phyloP scores from a whole-genome alignment of 2,329 filamentous ascomycete genomes.

The Pyricularia grisea region DNA sequence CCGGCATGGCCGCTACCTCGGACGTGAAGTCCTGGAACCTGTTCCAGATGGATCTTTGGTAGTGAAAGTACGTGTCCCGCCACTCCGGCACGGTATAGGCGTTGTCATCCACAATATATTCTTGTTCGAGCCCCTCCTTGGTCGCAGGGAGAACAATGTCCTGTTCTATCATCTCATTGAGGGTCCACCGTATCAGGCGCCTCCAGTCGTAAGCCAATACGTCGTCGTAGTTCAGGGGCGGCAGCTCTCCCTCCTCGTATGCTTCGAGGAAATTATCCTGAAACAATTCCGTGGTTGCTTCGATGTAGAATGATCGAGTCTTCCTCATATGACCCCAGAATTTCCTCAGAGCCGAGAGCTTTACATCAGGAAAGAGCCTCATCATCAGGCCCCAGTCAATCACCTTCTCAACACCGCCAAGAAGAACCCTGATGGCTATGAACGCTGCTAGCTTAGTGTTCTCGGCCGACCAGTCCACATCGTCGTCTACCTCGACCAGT shows the following conservation, averaged over 20 bases:
- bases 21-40: constrained; percentile 46
- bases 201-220: constrained; percentile 60
- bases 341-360: constrained; percentile 39
- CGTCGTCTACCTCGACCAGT: constrained; percentile 19
- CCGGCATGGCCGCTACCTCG: constrained; percentile 30
- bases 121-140: constrained; percentile 31
- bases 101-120: constrained; percentile 26
- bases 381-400: constrained; percentile 53
- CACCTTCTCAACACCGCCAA: constrained; percentile 49
- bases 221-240: constrained; percentile 53
- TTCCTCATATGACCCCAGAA: constrained; percentile 46
- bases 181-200: constrained; percentile 56
- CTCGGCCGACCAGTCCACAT: constrained; percentile 32
- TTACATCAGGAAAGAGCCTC: constrained; percentile 43
- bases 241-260: constrained; percentile 53
- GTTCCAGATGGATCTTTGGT: constrained; percentile 43
- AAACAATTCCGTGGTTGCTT: constrained; percentile 52
- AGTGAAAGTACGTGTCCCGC: constrained; percentile 48
- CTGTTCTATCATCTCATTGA: constrained; percentile 37
- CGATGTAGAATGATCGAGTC: constrained; percentile 41
- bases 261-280: constrained; percentile 56
- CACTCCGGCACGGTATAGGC: constrained; percentile 29
- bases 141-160: constrained; percentile 38
- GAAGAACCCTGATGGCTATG: constrained; percentile 44
- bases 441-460: constrained; percentile 44